Evolutionary conservation across 1,139 yeast species (phyloP).

Genomic region (Protomyces inundatus): DNA sequence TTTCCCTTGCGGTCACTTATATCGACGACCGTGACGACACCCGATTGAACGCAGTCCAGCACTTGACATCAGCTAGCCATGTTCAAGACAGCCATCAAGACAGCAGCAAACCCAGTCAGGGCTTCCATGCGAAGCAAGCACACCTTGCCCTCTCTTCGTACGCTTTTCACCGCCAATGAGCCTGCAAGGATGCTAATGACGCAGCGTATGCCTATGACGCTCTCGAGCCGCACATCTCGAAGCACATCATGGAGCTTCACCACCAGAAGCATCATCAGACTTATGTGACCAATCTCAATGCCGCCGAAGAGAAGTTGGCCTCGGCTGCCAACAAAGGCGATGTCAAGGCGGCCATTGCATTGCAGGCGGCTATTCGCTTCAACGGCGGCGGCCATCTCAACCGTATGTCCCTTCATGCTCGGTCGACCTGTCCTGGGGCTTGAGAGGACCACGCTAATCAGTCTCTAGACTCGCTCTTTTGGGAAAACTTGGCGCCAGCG

Average conservation of each 20-base stretch:
- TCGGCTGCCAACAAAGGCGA: constrained; percentile 66
- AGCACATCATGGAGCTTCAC: constrained; percentile 70
- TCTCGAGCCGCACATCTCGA: constrained; percentile 84
- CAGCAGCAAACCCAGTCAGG: background rate
- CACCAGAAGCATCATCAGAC: constrained; percentile 93
- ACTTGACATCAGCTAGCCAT: background rate
- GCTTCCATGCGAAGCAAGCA: background rate
- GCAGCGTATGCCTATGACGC: constrained; percentile 42
- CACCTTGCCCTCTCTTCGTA: background rate
- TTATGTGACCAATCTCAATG: constrained; percentile 82
- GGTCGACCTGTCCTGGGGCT: background rate
- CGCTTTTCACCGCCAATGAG: background rate
- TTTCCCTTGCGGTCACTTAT: too few species aligned
- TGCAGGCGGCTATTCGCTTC: constrained; percentile 79
- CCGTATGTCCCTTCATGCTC: constrained; percentile 45
- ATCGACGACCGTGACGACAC: too few species aligned
- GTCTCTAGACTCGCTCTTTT: constrained; percentile 50
- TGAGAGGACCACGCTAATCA: background rate
- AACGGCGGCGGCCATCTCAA: constrained; percentile 93
- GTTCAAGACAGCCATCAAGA: background rate
- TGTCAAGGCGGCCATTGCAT: constrained; percentile 58
- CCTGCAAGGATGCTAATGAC: background rate
- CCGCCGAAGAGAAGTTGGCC: constrained; percentile 70
- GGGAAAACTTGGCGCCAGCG: constrained; percentile 85
- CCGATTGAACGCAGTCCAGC: too few species aligned